phyloP scores from a whole-genome alignment of 768 basidiomycete species.

The Mycena pura region DNA sequence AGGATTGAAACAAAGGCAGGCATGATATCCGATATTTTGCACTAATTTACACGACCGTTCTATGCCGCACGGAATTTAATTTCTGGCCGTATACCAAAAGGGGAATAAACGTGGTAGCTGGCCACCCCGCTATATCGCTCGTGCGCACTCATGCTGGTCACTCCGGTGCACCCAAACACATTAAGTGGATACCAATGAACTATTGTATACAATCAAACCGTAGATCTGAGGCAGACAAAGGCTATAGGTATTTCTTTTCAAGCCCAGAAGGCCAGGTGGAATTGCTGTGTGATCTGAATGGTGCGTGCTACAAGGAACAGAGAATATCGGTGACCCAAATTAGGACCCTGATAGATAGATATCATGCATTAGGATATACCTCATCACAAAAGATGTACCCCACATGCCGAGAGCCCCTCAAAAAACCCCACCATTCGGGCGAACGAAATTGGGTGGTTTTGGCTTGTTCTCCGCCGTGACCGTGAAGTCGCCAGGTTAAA shows the following conservation, averaged over 20 bases:
- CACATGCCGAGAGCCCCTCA: too few species aligned
- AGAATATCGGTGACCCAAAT: neutral
- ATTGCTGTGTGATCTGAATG: neutral
- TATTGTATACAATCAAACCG: neutral
- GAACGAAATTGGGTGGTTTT: neutral
- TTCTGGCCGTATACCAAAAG: neutral
- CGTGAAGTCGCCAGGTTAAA: neutral
- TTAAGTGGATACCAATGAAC: neutral
- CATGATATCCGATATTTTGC: neutral
- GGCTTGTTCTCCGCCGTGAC: neutral
- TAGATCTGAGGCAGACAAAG: neutral
- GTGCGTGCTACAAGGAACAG: neutral
- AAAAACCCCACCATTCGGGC: too few species aligned
- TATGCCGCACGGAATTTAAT: neutral
- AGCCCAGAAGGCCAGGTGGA: too few species aligned
- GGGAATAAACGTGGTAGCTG: neutral
- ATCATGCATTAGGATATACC: neutral
- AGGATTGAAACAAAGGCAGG: neutral
- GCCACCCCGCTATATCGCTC: too few species aligned
- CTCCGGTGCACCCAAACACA: neutral
- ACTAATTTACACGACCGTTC: neutral
- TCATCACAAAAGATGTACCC: too few species aligned
- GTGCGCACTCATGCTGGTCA: too few species aligned
- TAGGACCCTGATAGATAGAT: neutral
- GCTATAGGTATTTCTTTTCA: neutral